Evolutionary conservation across 208 protist species (phyloP).

Genomic region (Wallacemonas sp.): DNA sequence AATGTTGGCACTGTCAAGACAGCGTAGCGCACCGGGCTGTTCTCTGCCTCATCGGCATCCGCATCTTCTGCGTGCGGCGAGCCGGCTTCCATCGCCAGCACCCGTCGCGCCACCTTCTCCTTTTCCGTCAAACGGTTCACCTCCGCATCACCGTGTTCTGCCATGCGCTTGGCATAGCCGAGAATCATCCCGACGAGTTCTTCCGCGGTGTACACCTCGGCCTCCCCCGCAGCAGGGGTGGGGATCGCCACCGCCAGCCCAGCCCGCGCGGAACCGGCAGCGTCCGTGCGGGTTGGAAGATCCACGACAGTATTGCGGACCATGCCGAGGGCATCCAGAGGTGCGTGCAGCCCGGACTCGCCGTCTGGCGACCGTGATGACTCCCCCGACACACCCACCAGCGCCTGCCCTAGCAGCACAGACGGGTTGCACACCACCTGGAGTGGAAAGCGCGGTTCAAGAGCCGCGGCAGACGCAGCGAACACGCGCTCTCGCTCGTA

Average conservation of each 20-base stretch:
- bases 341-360: too few species aligned
- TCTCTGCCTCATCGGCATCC: background rate
- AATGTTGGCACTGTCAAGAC: conserved; percentile 78
- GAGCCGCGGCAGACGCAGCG: conserved; percentile 75
- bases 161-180: conserved; percentile 58
- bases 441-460: conserved; percentile 76
- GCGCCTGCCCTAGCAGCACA: conserved; percentile 41
- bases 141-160: conserved; percentile 44
- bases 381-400: background rate
- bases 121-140: conserved; percentile 30
- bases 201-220: conserved; percentile 61
- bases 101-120: conserved; percentile 17
- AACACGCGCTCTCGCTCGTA: conserved; percentile 84
- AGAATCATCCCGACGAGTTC: conserved; percentile 90
- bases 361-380: too few species aligned
- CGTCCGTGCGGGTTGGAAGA: background rate
- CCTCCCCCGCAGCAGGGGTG: background rate
- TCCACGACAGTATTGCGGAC: background rate
- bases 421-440: conserved; percentile 64
- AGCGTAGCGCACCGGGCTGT: conserved; percentile 38
- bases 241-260: conserved; percentile 19
- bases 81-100: background rate
- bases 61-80: background rate
- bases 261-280: conserved; percentile 3
- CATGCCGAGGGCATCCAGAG: background rate